Percentiles rank a stretch among this genome's conserved stretches.
phyloP scores from a whole-genome alignment of 2,329 filamentous ascomycete species.

The Cryphonectria radicalis region DNA sequence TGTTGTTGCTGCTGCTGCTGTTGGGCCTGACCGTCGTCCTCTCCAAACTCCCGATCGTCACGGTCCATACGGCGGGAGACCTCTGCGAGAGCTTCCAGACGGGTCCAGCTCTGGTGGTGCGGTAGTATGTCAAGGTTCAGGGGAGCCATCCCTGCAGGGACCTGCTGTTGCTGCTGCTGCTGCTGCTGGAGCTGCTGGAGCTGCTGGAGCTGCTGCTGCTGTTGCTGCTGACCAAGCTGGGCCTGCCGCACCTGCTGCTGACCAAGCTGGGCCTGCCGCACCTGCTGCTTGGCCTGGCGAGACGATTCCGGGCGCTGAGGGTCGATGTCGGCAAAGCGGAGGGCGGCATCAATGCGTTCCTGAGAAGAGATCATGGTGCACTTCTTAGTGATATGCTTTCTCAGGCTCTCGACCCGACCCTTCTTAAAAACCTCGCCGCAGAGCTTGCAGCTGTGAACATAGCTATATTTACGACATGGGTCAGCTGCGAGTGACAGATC shows the following conservation, averaged over 20 bases:
- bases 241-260: slow-evolving; percentile 28
- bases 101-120: slow-evolving; percentile 70
- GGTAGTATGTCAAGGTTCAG: slow-evolving; percentile 46
- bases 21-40: slow-evolving; percentile 53
- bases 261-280: slow-evolving; percentile 31
- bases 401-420: slow-evolving; percentile 82
- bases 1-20: slow-evolving; percentile 40
- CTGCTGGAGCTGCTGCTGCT: slow-evolving; percentile 31
- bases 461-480: slow-evolving; percentile 77
- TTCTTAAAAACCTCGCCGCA: slow-evolving; percentile 91
- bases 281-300: slow-evolving; percentile 18
- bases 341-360: slow-evolving; percentile 75
- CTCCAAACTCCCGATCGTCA: slow-evolving; percentile 60
- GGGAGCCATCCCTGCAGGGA: slow-evolving; percentile 38
- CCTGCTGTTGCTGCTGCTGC: slow-evolving; percentile 43
- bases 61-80: slow-evolving; percentile 78
- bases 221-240: slow-evolving; percentile 31
- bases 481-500: slow-evolving; percentile 64
- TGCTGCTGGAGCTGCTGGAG: slow-evolving; percentile 40
- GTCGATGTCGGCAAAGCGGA: slow-evolving; percentile 72
- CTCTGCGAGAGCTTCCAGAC: slow-evolving; percentile 84
- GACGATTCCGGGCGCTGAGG: slow-evolving; percentile 38
- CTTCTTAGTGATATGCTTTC: slow-evolving; percentile 81
- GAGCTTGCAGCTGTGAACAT: slow-evolving; percentile 86
- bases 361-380: slow-evolving; percentile 77